phyloP scores from a whole-genome alignment of 192 early-diverging fungal species.

The Rhizophagus sp. region DNA sequence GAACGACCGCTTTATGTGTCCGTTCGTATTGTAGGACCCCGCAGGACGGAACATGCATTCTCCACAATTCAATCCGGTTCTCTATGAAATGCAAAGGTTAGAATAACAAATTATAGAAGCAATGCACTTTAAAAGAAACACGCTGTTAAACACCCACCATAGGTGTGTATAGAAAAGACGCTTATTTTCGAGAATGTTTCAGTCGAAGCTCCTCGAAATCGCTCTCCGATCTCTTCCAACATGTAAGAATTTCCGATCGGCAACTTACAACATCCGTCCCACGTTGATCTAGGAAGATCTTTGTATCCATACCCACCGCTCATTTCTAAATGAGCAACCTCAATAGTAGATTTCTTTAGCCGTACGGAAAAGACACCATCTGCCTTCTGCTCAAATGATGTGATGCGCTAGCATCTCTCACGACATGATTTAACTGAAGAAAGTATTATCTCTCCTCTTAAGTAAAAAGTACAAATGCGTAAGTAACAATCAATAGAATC shows the following conservation, averaged over 20 bases:
- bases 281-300: constrained; percentile 21
- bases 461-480: background rate
- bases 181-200: constrained; percentile 24
- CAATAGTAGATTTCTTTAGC: constrained; percentile 17
- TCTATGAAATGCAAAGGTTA: constrained; percentile 23
- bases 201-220: constrained; percentile 16
- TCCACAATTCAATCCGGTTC: constrained; percentile 24
- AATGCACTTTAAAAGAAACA: background rate
- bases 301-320: constrained; percentile 25
- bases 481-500: background rate
- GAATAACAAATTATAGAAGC: background rate
- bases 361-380: constrained; percentile 6
- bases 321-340: constrained; percentile 25
- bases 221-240: constrained; percentile 28
- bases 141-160: constrained; percentile 4
- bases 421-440: constrained; percentile 24
- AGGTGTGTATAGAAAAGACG: constrained; percentile 20
- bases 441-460: constrained; percentile 6
- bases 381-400: constrained; percentile 19
- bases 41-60: constrained; percentile 20
- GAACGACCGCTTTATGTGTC: constrained; percentile 14
- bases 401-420: background rate
- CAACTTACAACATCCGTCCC: constrained; percentile 27
- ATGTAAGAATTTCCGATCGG: constrained; percentile 21
- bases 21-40: constrained; percentile 26